These are phyloP conservation scores for Pneumocystis canis DNA, from an alignment of 1,139 yeast species.

Conservation along the genomic window DNA sequence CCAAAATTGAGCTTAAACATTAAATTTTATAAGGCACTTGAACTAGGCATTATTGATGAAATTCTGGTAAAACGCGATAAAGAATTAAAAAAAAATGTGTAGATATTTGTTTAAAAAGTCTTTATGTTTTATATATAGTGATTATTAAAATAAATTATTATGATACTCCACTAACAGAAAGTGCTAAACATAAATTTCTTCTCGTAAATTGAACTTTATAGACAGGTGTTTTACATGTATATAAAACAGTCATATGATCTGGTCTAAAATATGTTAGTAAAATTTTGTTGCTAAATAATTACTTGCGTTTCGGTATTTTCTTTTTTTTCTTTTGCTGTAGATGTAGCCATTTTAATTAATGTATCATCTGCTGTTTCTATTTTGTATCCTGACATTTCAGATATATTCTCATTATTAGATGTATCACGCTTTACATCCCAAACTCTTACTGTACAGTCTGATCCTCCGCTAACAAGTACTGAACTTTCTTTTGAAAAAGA, in stretches of 20 bases:
- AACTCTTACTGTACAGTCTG: conserved; percentile 92
- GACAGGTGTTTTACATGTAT: conserved; percentile 87
- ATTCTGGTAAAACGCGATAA: background rate
- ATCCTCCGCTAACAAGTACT: conserved; percentile 91
- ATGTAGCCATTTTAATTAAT: conserved; percentile 72
- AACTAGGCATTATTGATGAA: background rate
- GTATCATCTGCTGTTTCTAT: conserved; percentile 31
- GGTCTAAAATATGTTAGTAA: conserved; percentile 29
- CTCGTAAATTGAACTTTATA: conserved; percentile 85
- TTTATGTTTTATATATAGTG: background rate
- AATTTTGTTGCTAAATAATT: conserved; percentile 20
- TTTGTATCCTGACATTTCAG: conserved; percentile 82
- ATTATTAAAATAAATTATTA: background rate
- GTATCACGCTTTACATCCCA: conserved; percentile 98
- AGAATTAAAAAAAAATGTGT: background rate
- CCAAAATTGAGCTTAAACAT: conserved; percentile 24
- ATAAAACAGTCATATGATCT: conserved; percentile 87
- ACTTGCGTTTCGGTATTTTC: conserved; percentile 12
- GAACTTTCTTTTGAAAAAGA: conserved; percentile 79
- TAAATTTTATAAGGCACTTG: conserved; percentile 17
- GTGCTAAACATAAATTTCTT: conserved; percentile 73
- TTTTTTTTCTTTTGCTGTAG: conserved; percentile 22
- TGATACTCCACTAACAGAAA: conserved; percentile 38
- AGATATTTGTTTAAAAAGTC: background rate
- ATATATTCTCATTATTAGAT: conserved; percentile 81